A percentile compares a stretch with the other conserved stretches of the same genome.
Evolutionary conservation across 108 stramenopile genomes (phyloP).

Genomic region (Nitzschia palea): DNA sequence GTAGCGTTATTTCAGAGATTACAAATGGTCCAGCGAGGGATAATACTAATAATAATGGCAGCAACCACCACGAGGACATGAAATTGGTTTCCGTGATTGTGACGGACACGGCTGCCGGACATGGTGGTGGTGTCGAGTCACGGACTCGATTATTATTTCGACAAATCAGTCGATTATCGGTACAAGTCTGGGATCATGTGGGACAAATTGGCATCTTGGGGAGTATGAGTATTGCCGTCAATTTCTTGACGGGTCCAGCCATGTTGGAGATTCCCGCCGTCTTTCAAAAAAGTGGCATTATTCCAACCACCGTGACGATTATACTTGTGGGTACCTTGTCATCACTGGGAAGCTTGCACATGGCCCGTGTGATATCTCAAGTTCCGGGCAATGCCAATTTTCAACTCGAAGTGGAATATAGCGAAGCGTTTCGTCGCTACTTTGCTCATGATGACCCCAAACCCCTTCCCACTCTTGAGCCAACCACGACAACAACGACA

Average conservation of each 20-base stretch:
- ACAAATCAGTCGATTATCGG: not conserved
- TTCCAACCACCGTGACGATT: constrained; percentile 48
- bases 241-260: constrained; percentile 68
- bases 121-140: not conserved
- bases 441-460: constrained; percentile 35
- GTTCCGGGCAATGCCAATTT: constrained; percentile 40
- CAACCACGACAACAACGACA: too few relatives aligned
- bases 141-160: not conserved
- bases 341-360: constrained; percentile 43
- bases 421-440: constrained; percentile 36
- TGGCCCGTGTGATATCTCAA: constrained; percentile 57
- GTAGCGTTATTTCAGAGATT: too few relatives aligned
- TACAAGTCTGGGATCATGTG: constrained; percentile 11
- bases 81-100: too few relatives aligned
- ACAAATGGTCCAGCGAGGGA: not conserved
- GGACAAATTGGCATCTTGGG: constrained; percentile 44
- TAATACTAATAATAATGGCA: not conserved
- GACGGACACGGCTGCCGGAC: not conserved
- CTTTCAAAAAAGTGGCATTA: constrained; percentile 57
- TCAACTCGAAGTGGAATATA: constrained; percentile 37
- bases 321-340: constrained; percentile 45
- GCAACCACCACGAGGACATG: too few relatives aligned
- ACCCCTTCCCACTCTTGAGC: too few relatives aligned
- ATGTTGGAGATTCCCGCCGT: constrained; percentile 63
- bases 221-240: constrained; percentile 50